Evolutionary conservation across 805 yeast species (phyloP).

Genomic region (Candida chilensis): DNA sequence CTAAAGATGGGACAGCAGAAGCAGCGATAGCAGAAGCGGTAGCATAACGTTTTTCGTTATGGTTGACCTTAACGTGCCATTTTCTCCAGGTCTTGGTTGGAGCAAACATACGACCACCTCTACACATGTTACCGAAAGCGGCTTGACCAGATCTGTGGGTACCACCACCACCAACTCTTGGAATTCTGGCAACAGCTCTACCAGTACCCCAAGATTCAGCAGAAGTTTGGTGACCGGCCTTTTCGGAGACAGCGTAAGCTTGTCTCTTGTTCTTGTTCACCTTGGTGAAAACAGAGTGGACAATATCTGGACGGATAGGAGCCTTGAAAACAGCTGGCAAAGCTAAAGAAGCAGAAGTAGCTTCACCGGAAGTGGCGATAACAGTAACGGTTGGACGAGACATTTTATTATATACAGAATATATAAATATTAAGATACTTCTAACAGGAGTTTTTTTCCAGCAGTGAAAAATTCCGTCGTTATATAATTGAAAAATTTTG

Average conservation of each 20-base stretch:
- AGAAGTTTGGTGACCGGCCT: constrained; percentile 99
- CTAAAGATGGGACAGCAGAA: constrained; percentile 95
- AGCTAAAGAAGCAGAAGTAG: constrained; percentile 75
- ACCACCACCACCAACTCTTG: constrained; percentile 99
- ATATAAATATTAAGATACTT: constrained; percentile 7
- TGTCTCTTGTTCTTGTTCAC: constrained; percentile 99
- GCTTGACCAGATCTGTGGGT: constrained; percentile 99
- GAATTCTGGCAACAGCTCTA: constrained; percentile 99
- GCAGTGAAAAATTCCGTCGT: too few species aligned
- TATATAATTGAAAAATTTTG: too few species aligned
- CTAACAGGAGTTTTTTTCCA: not conserved
- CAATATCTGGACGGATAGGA: constrained; percentile 99
- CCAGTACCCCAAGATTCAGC: constrained; percentile 99
- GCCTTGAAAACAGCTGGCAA: constrained; percentile 99
- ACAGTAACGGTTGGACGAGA: constrained; percentile 97
- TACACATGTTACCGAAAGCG: constrained; percentile 99
- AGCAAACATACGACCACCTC: constrained; percentile 99
- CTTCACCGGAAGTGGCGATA: constrained; percentile 79
- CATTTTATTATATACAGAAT: constrained; percentile 29
- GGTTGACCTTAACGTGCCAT: constrained; percentile 99
- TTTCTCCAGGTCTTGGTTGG: constrained; percentile 99
- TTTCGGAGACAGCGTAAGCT: constrained; percentile 98
- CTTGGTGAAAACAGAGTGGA: constrained; percentile 97
- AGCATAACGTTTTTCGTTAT: constrained; percentile 99
- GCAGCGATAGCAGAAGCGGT: constrained; percentile 99